Percentiles rank a stretch among this genome's conserved stretches.
Conservation (phyloP, 176 grass and related monocot species). For the sorghum (Sorghum bicolor) region DNA sequence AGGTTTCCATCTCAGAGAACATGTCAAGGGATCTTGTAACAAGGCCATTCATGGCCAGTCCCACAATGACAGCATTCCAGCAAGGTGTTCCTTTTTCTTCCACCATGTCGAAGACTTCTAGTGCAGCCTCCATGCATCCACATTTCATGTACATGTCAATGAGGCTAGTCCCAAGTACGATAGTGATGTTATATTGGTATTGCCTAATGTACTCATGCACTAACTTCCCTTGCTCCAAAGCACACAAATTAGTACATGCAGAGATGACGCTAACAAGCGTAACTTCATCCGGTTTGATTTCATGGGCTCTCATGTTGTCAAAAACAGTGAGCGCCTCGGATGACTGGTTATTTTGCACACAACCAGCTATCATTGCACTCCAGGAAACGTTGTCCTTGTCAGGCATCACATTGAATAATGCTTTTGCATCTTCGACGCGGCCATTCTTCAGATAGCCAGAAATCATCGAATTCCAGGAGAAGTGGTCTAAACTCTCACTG, state of each 20-base stretch:
- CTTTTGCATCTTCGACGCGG: conserved; percentile 45
- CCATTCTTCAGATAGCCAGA: conserved; percentile 71
- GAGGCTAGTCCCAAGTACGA: conserved; percentile 68
- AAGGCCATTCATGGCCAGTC: conserved; percentile 76
- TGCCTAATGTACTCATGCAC: conserved; percentile 71
- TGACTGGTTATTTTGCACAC: conserved; percentile 67
- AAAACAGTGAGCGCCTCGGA: conserved; percentile 61
- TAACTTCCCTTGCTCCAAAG: conserved; percentile 70
- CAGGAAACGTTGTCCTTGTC: conserved; percentile 71
- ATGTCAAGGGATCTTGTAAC: conserved; percentile 62
- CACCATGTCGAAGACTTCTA: conserved; percentile 67
- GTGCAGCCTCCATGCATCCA: conserved; percentile 56
- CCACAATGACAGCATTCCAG: conserved; percentile 84
- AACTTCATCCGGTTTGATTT: conserved; percentile 64
- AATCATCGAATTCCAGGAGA: conserved; percentile 91
- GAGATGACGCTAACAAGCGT: conserved; percentile 72
- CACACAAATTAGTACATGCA: conserved; percentile 61
- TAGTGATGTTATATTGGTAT: conserved; percentile 40
- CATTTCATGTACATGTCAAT: conserved; percentile 99
- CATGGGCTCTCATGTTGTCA: conserved; percentile 51
- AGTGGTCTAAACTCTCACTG: conserved; percentile 50
- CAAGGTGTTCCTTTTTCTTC: conserved; percentile 59
- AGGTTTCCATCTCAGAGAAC: conserved; percentile 67
- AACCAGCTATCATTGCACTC: conserved; percentile 76
- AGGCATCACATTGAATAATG: conserved; percentile 57